phyloP scores from a whole-genome alignment of 2,329 filamentous ascomycete species.

The Rhynchosporium secalis region DNA sequence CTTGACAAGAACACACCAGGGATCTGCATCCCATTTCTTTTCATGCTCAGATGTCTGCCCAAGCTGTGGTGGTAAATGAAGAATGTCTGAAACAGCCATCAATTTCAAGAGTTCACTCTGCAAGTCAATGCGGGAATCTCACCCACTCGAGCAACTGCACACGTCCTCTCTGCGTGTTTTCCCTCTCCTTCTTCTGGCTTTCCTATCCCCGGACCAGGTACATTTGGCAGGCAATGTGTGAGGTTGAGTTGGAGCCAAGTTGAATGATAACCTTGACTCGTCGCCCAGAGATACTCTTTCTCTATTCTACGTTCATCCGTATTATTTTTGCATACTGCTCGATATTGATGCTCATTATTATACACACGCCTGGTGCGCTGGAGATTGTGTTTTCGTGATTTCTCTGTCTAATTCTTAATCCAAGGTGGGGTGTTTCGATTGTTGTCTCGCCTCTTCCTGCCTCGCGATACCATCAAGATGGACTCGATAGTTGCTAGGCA shows the following conservation, averaged over 20 bases:
- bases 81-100: not conserved
- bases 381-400: not conserved
- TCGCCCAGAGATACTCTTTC: not conserved
- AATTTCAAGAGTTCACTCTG: not conserved
- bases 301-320: constrained; percentile 1
- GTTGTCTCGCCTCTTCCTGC: not conserved
- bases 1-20: not conserved
- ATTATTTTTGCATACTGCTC: not conserved
- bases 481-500: constrained; percentile 23
- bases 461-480: constrained; percentile 19
- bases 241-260: constrained; percentile 13
- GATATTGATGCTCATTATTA: not conserved
- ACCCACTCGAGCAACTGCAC: not conserved
- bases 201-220: not conserved
- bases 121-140: not conserved
- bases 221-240: constrained; percentile 12
- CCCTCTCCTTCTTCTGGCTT: constrained; percentile 20
- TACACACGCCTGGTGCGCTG: constrained; percentile 4
- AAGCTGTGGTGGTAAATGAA: not conserved
- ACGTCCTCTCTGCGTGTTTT: constrained; percentile 14
- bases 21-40: not conserved
- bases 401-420: constrained; percentile 1
- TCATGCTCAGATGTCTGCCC: not conserved
- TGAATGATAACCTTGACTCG: constrained; percentile 6
- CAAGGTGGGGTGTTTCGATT: not conserved